phyloP scores from a whole-genome alignment of 2,329 filamentous ascomycete species.

The Microascus cirrosus region DNA sequence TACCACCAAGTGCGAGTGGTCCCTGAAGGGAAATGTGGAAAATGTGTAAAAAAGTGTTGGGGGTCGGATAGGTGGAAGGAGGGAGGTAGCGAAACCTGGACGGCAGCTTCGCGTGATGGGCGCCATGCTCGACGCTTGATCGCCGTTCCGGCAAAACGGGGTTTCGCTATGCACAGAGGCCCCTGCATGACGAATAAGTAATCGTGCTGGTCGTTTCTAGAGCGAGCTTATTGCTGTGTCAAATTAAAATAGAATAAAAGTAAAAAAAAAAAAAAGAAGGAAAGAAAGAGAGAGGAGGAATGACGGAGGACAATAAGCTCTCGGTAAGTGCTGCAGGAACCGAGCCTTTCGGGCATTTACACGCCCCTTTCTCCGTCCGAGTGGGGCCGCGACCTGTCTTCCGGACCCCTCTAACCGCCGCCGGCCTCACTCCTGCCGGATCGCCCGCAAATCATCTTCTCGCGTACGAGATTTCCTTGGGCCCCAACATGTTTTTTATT shows the following conservation, averaged over 20 bases:
- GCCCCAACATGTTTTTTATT: background rate
- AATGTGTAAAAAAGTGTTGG: too few relatives aligned
- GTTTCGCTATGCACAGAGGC: background rate
- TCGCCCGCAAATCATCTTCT: background rate
- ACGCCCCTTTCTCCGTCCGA: background rate
- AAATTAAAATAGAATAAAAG: background rate
- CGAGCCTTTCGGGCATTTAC: too few relatives aligned
- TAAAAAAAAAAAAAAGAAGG: background rate
- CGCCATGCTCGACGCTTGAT: constrained; percentile 2
- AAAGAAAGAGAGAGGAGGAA: background rate
- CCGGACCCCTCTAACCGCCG: background rate
- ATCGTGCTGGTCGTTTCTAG: background rate
- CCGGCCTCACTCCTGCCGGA: background rate
- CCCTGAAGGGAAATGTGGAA: too few relatives aligned
- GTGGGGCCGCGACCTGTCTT: background rate
- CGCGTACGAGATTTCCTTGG: background rate
- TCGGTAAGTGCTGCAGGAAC: too few relatives aligned
- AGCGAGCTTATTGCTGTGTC: too few relatives aligned
- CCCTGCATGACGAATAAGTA: background rate
- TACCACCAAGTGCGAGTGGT: too few relatives aligned
- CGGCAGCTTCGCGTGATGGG: background rate
- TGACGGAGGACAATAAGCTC: too few relatives aligned
- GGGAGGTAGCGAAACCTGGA: background rate
- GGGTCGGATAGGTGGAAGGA: background rate
- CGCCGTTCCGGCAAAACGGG: background rate